Conservation (phyloP, 2,329 filamentous ascomycete species). For the Claviceps lovelessii region DNA sequence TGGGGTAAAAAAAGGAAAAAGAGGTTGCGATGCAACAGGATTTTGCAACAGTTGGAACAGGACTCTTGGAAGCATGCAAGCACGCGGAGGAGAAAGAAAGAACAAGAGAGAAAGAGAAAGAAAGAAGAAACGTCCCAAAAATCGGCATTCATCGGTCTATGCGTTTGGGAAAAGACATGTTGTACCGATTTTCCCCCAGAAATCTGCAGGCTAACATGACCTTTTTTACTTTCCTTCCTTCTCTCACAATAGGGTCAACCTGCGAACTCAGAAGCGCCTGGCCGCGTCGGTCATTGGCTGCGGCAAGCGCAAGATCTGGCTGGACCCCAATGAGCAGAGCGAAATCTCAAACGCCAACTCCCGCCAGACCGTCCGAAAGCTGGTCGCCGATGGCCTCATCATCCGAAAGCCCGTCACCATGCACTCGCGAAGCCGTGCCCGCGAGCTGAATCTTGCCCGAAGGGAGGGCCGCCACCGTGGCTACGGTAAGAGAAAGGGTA, state of each 20-base stretch:
- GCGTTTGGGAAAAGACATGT: background rate
- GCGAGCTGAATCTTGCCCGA: constrained; percentile 87
- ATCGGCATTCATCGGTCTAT: background rate
- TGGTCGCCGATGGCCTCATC: constrained; percentile 98
- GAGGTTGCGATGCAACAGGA: background rate
- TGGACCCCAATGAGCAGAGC: constrained; percentile 97
- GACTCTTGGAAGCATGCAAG: background rate
- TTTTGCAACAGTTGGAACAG: background rate
- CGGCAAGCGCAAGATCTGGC: constrained; percentile 99
- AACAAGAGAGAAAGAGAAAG: background rate
- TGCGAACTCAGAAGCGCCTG: constrained; percentile 99
- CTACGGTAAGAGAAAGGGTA: constrained; percentile 99
- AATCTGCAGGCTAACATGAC: constrained; percentile 14
- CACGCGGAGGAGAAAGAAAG: background rate
- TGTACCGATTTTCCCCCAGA: too few relatives aligned
- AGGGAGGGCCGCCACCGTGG: constrained; percentile 95
- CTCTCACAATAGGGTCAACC: constrained; percentile 74
- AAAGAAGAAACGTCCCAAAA: background rate
- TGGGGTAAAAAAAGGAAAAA: background rate
- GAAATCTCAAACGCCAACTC: constrained; percentile 99
- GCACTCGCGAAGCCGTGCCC: constrained; percentile 95
- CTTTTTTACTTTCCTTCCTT: constrained; percentile 3
- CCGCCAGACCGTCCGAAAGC: constrained; percentile 98
- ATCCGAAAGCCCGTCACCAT: constrained; percentile 99
- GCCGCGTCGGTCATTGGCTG: constrained; percentile 96